Evolutionary conservation across 176 grass and related monocot genomes (phyloP).

Genomic region (Oryza rufipogon): DNA sequence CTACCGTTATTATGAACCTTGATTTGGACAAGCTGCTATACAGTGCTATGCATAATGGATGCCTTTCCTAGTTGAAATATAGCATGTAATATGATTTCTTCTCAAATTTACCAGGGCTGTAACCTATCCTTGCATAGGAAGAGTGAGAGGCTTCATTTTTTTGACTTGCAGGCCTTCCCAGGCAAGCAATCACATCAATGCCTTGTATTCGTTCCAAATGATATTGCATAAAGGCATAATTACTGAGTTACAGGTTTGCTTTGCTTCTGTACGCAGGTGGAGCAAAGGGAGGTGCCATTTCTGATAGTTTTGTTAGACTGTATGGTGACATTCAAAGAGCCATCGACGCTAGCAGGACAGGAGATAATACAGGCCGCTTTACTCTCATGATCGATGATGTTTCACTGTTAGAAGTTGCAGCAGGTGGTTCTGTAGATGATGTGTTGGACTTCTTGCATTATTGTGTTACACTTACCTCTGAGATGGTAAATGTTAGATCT

Average conservation of each 20-base stretch:
- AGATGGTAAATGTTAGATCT: slow-evolving; percentile 57
- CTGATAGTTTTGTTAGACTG: slow-evolving; percentile 54
- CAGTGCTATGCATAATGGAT: background rate
- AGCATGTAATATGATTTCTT: background rate
- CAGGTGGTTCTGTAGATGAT: slow-evolving; percentile 59
- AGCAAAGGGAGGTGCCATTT: slow-evolving; percentile 37
- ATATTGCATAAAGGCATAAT: background rate
- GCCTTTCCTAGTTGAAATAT: background rate
- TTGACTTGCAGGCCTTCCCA: slow-evolving; percentile 77
- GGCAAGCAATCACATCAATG: slow-evolving; percentile 41
- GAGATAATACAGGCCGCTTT: slow-evolving; percentile 43
- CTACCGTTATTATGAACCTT: background rate
- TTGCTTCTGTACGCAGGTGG: slow-evolving; percentile 52
- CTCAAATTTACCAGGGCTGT: slow-evolving; percentile 59
- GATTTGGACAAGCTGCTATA: background rate
- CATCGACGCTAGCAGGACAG: slow-evolving; percentile 44
- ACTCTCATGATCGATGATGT: slow-evolving; percentile 76
- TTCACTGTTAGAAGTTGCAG: slow-evolving; percentile 83
- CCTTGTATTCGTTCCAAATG: slow-evolving; percentile 19
- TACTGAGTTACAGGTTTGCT: background rate
- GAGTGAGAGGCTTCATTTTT: slow-evolving; percentile 68
- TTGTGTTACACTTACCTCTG: slow-evolving; percentile 64
- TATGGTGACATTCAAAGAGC: slow-evolving; percentile 64
- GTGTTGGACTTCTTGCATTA: slow-evolving; percentile 87
- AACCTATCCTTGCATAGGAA: slow-evolving; percentile 77